These are phyloP conservation scores for Takakia lepidozioides DNA, from an alignment of 225 moss, liverwort and hornwort species.

Conservation along the genomic window DNA sequence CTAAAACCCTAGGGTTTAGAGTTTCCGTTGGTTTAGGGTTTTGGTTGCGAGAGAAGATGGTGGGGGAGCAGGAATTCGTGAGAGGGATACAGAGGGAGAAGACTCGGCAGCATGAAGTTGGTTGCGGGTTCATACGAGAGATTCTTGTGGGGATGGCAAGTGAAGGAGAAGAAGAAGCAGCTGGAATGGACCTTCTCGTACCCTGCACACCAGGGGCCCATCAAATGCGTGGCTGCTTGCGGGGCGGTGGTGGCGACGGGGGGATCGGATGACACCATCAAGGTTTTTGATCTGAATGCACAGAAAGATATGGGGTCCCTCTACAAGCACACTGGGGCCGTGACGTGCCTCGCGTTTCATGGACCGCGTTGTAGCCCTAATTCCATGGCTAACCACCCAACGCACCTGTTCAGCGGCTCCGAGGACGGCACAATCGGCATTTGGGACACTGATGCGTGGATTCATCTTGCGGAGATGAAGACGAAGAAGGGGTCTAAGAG, in stretches of 20 bases:
- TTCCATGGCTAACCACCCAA: slow-evolving; percentile 45
- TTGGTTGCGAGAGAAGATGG: no score
- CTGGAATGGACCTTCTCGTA: slow-evolving; percentile 70
- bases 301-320: slow-evolving; percentile 90
- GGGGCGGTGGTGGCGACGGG: slow-evolving; percentile 84
- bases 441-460: slow-evolving; percentile 96
- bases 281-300: slow-evolving; percentile 71
- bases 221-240: slow-evolving; percentile 74
- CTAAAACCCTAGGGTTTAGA: no score
- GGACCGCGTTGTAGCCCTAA: slow-evolving; percentile 17
- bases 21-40: no score
- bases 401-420: slow-evolving; percentile 78
- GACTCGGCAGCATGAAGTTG: slow-evolving; percentile 94
- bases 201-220: slow-evolving; percentile 76
- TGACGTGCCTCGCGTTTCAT: slow-evolving; percentile 80
- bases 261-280: slow-evolving; percentile 83
- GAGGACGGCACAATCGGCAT: slow-evolving; percentile 89
- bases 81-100: no score
- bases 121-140: slow-evolving; percentile 96
- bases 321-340: slow-evolving; percentile 69
- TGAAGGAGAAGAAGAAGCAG: slow-evolving; percentile 45
- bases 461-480: slow-evolving; percentile 76
- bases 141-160: slow-evolving; percentile 91
- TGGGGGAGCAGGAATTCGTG: no score
- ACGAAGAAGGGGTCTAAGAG: slow-evolving; percentile 77